Base-by-base conservation (phyloP, 768 basidiomycete species). In the Leccinum aurantiacum region DNA sequence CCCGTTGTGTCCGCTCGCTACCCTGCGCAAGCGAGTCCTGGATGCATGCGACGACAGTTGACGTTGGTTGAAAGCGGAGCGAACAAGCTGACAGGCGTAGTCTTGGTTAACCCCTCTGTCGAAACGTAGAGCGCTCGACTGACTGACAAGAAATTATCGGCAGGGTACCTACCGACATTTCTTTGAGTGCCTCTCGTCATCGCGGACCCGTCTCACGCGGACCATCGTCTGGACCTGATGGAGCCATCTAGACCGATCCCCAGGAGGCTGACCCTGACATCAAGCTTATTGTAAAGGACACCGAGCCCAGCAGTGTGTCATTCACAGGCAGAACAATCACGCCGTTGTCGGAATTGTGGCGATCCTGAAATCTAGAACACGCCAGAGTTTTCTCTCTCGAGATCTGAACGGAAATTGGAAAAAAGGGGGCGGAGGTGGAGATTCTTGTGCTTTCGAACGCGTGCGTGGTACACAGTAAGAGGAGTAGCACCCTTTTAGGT, bases 11-110 rank as follows among this genome's bases (percentile, higher is more conserved):
- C 25, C 48, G 15, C 29, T 25, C 9, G 48, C 9, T 15, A 17
- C 17, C 15, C 17, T 27, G 25, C 13, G 15, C 15, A 33, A 22
- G 19, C 19, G 11, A 13, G 15, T 22, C 22, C 10, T 5, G 15
- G 13, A 41, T 41, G 52, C 31, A 37, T 53, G 47, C 44, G 8
- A 4, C n/a, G 37, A 27, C 38, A 17, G 24, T 29, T 41, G 38
- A 54, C 25, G 25, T 50, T 50, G 14, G 54, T 53, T 17, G 35
- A 38, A 25, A 17, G 24, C 53, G 11, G 37, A 29, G 38, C 19
- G 27, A 41, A 27, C 25, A 6, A 38, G n/a, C 7, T 60, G 57
- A 60, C 58, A 60, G 31, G 38, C 35, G 58, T 46, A 29, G 14
- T 27, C 41, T 58, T 19, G 3, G 22, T 33, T 8, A 24, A 22